Base-by-base conservation (phyloP, 345 rosid genomes). In the Eucalyptus grandis region DNA sequence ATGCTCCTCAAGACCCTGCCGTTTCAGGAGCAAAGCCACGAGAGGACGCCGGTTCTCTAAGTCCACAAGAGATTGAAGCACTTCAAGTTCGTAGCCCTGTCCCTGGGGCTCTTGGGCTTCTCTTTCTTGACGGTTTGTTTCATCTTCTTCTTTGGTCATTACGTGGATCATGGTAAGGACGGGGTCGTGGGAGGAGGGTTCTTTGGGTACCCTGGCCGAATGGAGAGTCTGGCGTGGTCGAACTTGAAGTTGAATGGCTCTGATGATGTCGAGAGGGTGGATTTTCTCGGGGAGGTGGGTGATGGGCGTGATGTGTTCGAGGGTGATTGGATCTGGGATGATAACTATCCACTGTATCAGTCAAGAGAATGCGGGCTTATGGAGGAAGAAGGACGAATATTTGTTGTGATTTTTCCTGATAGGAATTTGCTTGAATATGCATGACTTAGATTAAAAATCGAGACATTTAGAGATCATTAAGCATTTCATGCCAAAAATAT, bases 291-390 rank as follows among this genome's bases (percentile, higher is more conserved):
- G 43, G 93, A 93, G 54, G 92, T 90, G 81, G 96, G 97, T 62
- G 89, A 88, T 87, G 93, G 87, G 40, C 97, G 96, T 91, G 94
- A 97, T 90, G 90, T 97, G 88, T 96, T 97, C 90, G 93, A 95
- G 86, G 98, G 99, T 50, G 95, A 93, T 56, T 97, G 99, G 98
- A 95, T 96, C 27, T 98, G 98, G 98, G 99, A 98, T 87, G 98
- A 97, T 47, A 91, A 88, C 3, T 96, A 96, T 89, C 99, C 98
- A 2, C 80, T 97, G 94, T 98, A 98, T 89, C 95, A 95, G 80
- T 95, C 98, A 54, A 94, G 91, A 93, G 96, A 95, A 90, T 98
- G 99, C 90, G 88, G 88, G 90, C 96, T 98, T 92, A 90, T 97
- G 90, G 99, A 98, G 30, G 62, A 56, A 22, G 62, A 56, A 56